Base-by-base conservation (phyloP, 2,329 filamentous ascomycete species). In the Exophiala sp. region DNA sequence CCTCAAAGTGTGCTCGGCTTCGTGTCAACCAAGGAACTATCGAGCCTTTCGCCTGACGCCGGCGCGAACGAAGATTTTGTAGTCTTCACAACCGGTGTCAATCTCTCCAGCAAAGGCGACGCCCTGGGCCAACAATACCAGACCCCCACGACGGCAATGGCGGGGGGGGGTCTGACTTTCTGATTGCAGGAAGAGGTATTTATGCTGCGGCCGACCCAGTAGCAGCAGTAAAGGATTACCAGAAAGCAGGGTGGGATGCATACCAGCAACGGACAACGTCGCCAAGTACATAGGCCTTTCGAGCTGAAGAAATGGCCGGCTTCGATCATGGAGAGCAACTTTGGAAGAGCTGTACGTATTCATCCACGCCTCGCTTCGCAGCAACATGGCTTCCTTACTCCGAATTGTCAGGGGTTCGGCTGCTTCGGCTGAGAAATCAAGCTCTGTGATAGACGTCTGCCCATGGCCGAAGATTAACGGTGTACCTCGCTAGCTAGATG, bases 81-180 rank as follows among this genome's bases (percentile, higher is more conserved):
- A 2, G 68, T 74, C 5, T 74, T 74, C 59, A 74, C 71, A 6
- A 74, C 71, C 0, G 71, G 71, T 5, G 69, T 74, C 43, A 73
- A 73, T 53, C 63, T 73, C 10, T 68, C 69, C 7, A 70, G 68
- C 6, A 72, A 70, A 59, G 71, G 71, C 2, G 71, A 74, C 59
- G 67, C 71, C 50, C 59, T 74, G 19, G 71, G 71, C 1, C 71
- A 74, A 60, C 71, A 74, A 60, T 74, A 74, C 52, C 70, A 73
- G 61, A 73, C 71, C 2, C 71, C 71, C 7, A 65, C 65, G 50
- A 70, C 68, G 30, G 71, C 71, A 0, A 64, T 73, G 57, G 68
- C 61, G 8, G 65, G 70, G 65, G 70, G 10, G 71, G 71, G 6
- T 71, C 71, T 10, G 71, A 74, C 56, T 74, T 74, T 51, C 72